phyloP scores from a whole-genome alignment of 495 filamentous ascomycete genomes.

The Neurospora sublineolata region DNA sequence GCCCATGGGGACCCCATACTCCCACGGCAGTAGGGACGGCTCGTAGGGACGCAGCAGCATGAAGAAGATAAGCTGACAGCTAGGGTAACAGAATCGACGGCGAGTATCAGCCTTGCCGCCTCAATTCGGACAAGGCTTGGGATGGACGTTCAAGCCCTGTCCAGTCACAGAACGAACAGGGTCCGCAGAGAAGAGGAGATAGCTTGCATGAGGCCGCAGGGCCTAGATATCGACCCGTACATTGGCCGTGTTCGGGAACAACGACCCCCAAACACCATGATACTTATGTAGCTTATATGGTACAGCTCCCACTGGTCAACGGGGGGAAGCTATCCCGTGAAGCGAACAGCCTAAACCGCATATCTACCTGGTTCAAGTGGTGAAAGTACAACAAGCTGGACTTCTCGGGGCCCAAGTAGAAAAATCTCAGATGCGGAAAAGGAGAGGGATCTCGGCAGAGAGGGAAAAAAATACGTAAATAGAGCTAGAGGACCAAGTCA shows the following conservation, averaged over 20 bases:
- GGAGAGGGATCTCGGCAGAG: too few relatives aligned
- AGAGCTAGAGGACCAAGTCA: neutral
- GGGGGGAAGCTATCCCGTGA: neutral
- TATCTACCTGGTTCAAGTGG: neutral
- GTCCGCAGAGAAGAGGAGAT: neutral
- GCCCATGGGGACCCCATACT: neutral
- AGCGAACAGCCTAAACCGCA: neutral
- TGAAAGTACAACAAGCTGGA: neutral
- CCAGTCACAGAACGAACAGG: neutral
- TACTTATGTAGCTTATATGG: neutral
- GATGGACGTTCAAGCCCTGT: neutral
- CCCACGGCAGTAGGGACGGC: slow-evolving; percentile 7
- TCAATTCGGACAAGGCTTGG: neutral
- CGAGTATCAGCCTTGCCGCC: neutral
- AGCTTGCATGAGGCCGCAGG: neutral
- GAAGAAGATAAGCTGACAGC: neutral
- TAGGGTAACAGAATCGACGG: neutral
- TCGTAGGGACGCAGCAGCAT: neutral
- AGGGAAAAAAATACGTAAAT: too few relatives aligned
- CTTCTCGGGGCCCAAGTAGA: neutral
- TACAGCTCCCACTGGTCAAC: neutral
- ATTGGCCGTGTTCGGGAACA: neutral
- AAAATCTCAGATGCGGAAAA: neutral
- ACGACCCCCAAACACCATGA: neutral
- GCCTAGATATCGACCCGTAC: neutral